Conservation (phyloP, 2,329 filamentous ascomycete species). For the Capronia americana region DNA sequence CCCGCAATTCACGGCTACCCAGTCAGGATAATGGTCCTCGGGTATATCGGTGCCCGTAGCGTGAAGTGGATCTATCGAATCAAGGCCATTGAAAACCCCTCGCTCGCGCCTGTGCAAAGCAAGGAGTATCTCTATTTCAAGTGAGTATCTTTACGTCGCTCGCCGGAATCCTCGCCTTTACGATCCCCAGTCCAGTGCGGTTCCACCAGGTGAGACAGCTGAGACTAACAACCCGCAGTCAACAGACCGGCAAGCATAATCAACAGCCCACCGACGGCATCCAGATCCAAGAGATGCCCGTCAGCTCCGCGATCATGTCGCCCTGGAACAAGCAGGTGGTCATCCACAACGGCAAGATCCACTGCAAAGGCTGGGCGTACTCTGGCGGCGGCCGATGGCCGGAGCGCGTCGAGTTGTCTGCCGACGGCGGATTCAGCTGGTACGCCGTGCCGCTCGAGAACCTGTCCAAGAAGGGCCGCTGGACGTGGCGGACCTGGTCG, state of each 20-base stretch:
- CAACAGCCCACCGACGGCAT: constrained; percentile 64
- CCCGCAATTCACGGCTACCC: constrained; percentile 72
- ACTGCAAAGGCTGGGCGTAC: constrained; percentile 66
- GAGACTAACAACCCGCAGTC: constrained; percentile 39
- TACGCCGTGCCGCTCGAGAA: constrained; percentile 67
- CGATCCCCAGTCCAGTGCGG: no score
- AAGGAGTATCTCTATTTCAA: constrained; percentile 73
- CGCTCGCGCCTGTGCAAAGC: constrained; percentile 66
- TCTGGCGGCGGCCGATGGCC: constrained; percentile 66
- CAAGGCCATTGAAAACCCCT: constrained; percentile 64
- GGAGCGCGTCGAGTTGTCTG: constrained; percentile 67
- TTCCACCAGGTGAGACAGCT: not conserved
- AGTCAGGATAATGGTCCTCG: constrained; percentile 66
- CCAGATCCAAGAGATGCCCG: constrained; percentile 75
- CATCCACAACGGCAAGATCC: constrained; percentile 66
- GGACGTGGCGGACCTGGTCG: constrained; percentile 70
- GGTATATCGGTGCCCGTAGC: constrained; percentile 71
- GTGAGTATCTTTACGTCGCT: not conserved
- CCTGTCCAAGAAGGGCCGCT: constrained; percentile 66
- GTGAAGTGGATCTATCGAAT: constrained; percentile 66
- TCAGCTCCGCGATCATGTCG: constrained; percentile 70
- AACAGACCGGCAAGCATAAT: constrained; percentile 73
- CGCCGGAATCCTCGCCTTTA: no score
- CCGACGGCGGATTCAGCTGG: constrained; percentile 69
- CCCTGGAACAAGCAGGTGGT: constrained; percentile 65